Base-by-base conservation (phyloP, 495 filamentous ascomycete genomes). In the Halenospora varia region DNA sequence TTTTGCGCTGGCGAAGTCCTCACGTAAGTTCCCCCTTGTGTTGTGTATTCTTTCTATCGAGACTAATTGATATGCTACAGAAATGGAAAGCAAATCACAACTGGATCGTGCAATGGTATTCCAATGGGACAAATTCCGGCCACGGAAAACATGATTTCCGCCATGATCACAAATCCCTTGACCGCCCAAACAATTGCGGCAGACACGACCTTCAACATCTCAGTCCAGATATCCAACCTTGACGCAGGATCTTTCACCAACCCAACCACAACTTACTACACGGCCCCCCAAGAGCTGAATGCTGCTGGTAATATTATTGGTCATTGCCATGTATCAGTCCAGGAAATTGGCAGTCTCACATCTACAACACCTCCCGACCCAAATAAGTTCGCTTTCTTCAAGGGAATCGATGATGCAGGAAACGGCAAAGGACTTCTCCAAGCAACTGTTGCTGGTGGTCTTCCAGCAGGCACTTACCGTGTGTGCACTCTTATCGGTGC, bases 321-420 rank as follows among this genome's bases (percentile, higher is more conserved):
- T 29, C 86, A 88, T 71, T 84, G 81, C 53, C 87, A 89, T 73
- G 78, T 89, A 55, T 88, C 86, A 13, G 72, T 88, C 48, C 87
- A 90, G 69, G 73, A 82, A 58, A 62, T 86, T 35, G 81, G 81
- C 65, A 71, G 63, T 51, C 61, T 79, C 59, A 81, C 72, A 67
- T 82, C 77, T 19, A 74, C 68, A 18, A 63, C 68, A n/a, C 79
- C 84, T 47, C 79, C 83, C 2, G 77, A 85, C 59, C 68, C 84
- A 40, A 71, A 62, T 17, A 69, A 69, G 49, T 88, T 90, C 60
- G 82, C 72, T 54, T 88, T 88, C 75, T 90, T 90, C 80, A 88
- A 89, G 76, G 87, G 87, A 63, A 85, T 90, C 75, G 88, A 89
- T 66, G 87, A 88, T 65, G 77, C 70, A 48, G 87, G 86, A 53